Evolutionary conservation across 306 rosid genomes (phyloP).

Genomic region (Betula pendula): DNA sequence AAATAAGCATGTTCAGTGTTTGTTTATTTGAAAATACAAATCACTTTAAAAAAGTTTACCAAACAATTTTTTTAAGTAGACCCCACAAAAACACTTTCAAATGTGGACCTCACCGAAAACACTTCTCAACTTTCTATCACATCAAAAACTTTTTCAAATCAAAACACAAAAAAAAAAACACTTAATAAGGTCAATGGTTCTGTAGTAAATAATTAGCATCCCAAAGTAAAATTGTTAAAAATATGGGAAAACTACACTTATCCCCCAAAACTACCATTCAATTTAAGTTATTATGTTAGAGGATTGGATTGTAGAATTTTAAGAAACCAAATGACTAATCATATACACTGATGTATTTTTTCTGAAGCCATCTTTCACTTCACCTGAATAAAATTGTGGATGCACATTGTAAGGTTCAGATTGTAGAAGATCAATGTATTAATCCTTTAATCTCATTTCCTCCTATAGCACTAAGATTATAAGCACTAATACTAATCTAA

Average conservation of each 20-base stretch:
- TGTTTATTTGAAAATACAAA: too few relatives aligned
- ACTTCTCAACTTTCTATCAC: too few relatives aligned
- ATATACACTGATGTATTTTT: background rate
- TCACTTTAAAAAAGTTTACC: too few relatives aligned
- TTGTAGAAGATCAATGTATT: background rate
- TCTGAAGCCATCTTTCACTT: background rate
- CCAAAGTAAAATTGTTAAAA: background rate
- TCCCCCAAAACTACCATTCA: too few relatives aligned
- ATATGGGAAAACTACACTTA: too few relatives aligned
- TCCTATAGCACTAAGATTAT: background rate
- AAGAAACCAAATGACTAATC: background rate
- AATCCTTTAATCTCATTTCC: background rate
- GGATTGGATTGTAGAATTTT: background rate
- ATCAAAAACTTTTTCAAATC: too few relatives aligned
- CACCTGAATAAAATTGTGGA: background rate
- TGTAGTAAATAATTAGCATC: background rate
- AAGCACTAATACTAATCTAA: background rate
- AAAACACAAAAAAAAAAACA: too few relatives aligned
- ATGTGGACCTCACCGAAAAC: too few relatives aligned
- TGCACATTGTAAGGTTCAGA: background rate
- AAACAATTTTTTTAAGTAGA: too few relatives aligned
- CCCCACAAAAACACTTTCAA: too few relatives aligned
- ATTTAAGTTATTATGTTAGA: background rate
- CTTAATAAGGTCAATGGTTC: too few relatives aligned
- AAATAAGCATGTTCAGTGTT: too few relatives aligned